Evolutionary conservation across 2,329 filamentous ascomycete species (phyloP).

Genomic region (Monosporascus sp.): DNA sequence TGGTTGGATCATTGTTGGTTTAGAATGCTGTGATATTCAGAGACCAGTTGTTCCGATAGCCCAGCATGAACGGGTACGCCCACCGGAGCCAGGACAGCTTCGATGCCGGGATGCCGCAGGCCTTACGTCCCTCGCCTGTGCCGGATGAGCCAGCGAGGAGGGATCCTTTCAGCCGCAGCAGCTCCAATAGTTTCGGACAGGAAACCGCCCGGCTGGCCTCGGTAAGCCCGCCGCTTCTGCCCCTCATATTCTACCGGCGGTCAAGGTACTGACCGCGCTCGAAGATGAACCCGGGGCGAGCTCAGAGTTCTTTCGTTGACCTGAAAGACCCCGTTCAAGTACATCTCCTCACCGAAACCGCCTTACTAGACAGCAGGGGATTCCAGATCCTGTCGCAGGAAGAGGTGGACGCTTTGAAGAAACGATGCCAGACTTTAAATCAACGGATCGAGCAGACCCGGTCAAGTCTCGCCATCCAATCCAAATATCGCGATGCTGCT

Average conservation of each 20-base stretch:
- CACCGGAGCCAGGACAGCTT: constrained; percentile 17
- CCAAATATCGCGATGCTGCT: constrained; percentile 90
- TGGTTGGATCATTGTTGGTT: neutral
- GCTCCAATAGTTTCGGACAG: constrained; percentile 47
- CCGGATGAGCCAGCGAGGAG: constrained; percentile 46
- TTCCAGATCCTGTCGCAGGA: constrained; percentile 86
- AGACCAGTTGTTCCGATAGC: constrained; percentile 10
- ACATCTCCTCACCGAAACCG: constrained; percentile 90
- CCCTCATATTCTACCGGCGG: neutral
- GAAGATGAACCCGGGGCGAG: constrained; percentile 46
- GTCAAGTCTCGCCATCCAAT: constrained; percentile 81
- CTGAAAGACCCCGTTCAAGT: constrained; percentile 73
- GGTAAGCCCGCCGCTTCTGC: constrained; percentile 35
- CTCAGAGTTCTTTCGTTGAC: constrained; percentile 55
- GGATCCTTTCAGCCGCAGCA: constrained; percentile 54
- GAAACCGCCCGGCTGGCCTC: constrained; percentile 52
- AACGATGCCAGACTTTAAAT: constrained; percentile 67
- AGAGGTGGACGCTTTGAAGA: constrained; percentile 88
- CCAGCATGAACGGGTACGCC: constrained; percentile 23
- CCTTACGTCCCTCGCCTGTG: constrained; percentile 24
- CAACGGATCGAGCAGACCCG: constrained; percentile 77
- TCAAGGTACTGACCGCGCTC: constrained; percentile 5
- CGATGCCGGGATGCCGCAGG: constrained; percentile 14
- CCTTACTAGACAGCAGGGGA: constrained; percentile 78
- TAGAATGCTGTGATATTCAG: neutral